Base-by-base conservation (phyloP, 192 early-diverging fungal species). In the Pilaira anomala region DNA sequence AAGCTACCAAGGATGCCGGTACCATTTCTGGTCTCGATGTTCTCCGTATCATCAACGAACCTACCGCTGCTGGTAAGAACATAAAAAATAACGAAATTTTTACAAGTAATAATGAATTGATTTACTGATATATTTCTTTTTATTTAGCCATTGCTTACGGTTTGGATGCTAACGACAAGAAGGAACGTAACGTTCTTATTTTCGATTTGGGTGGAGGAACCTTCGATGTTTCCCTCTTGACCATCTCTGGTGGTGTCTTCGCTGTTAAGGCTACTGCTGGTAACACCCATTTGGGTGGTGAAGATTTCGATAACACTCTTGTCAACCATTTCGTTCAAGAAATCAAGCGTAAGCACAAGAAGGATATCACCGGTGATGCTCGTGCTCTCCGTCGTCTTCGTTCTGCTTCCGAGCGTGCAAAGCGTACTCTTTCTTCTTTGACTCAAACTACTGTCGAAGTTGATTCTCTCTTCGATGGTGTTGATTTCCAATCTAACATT, bases 181-280 rank as follows among this genome's bases (percentile, higher is more conserved):
- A 83, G 63, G 94, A 96, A 81, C 84, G 85, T 65, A 93, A 96
- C 78, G 88, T 96, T 45, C 88, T 98, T 56, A 92, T 98, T 64
- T 98, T 88, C 79, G 96, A 98, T 82, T 83, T 98, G 65, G 96
- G 96, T 74, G 96, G 96, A 79, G 96, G 94, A 85, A 90, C 94
- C 78, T 96, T 97, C 71, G 94, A 98, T 88, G 94, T 98, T n/a
- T 97, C 94, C 33, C 84, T 97, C 55, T 79, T 97, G 68, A 90
- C 93, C 61, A 95, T 97, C 59, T 91, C 93, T 65, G 91, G 94
- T 74, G 94, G 96, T 78, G 91, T 98, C 68, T 98, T 97, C 73
- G 94, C 94, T 71, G 94, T 98, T 52, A 80, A 93, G 69, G 87
- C 96, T 46, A 97, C 94, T 68, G 89, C 90, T 69, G 96, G 96